Percentiles rank a stretch among this genome's conserved stretches.
Evolutionary conservation across 495 filamentous ascomycete species (phyloP).

Genomic region (Aspergillus diversus): DNA sequence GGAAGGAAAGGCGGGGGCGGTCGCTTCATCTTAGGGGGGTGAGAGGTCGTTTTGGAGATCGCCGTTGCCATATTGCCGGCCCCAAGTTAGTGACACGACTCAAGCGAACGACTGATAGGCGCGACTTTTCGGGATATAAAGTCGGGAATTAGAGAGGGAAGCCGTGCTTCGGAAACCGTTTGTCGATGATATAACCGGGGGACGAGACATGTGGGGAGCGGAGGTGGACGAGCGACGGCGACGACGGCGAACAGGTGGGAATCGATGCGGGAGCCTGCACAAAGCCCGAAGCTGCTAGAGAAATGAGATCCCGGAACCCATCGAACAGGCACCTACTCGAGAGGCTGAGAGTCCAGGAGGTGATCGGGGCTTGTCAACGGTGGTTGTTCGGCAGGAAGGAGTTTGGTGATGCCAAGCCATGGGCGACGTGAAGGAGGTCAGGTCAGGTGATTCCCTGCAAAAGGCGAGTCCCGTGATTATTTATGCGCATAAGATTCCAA

Average conservation of each 20-base stretch:
- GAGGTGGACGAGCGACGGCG: slow-evolving; percentile 37
- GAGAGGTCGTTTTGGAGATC: slow-evolving; percentile 58
- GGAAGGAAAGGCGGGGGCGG: slow-evolving; percentile 70
- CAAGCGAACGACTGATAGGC: slow-evolving; percentile 23
- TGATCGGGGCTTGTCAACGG: slow-evolving; percentile 26
- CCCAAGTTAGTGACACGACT: slow-evolving; percentile 27
- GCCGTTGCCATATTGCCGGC: slow-evolving; percentile 54
- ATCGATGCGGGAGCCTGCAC: slow-evolving; percentile 30
- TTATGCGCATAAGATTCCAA: too few species aligned
- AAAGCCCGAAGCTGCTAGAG: slow-evolving; percentile 28
- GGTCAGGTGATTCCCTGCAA: slow-evolving; percentile 41
- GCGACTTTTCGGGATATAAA: slow-evolving; percentile 34
- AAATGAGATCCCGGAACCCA: slow-evolving; percentile 32
- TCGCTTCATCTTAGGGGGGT: slow-evolving; percentile 72
- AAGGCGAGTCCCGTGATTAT: slow-evolving; percentile 23
- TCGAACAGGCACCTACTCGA: slow-evolving; percentile 29
- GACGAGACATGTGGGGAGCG: slow-evolving; percentile 58
- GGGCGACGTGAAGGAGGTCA: slow-evolving; percentile 37
- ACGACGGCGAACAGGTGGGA: slow-evolving; percentile 29
- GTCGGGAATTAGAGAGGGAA: slow-evolving; percentile 34
- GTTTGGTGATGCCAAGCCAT: slow-evolving; percentile 49
- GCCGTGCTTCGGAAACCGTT: slow-evolving; percentile 41
- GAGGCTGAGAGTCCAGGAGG: slow-evolving; percentile 22
- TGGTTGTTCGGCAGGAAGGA: slow-evolving; percentile 36
- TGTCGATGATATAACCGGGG: slow-evolving; percentile 50